Evolutionary conservation across 140 eudicot species (phyloP).

Genomic region (Flaveria floridana): DNA sequence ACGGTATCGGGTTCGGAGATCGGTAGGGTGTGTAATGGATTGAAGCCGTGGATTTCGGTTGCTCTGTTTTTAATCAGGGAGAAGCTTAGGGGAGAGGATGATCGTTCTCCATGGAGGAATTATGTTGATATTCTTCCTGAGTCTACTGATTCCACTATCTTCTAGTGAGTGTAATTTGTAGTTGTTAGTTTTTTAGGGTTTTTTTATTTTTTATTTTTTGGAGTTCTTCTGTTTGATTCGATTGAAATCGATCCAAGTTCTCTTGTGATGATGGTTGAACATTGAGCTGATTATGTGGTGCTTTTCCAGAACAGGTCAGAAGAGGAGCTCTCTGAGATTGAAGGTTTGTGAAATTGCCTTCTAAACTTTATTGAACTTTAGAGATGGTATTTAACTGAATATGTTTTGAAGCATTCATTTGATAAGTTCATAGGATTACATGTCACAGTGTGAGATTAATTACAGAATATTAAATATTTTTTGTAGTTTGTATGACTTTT

Average conservation of each 20-base stretch:
- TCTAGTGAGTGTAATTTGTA: conserved; percentile 62
- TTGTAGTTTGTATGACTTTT: too few relatives aligned
- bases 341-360: conserved; percentile 49
- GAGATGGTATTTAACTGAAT: neutral
- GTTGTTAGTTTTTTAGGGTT: too few relatives aligned
- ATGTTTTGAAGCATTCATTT: neutral
- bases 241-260: too few relatives aligned
- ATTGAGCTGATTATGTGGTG: conserved; percentile 36
- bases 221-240: neutral
- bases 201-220: too few relatives aligned
- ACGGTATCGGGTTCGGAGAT: conserved; percentile 73
- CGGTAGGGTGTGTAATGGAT: conserved; percentile 73
- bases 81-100: conserved; percentile 42
- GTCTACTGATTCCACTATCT: conserved; percentile 76
- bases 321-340: conserved; percentile 90
- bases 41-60: conserved; percentile 91
- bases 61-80: conserved; percentile 81
- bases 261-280: neutral
- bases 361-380: neutral
- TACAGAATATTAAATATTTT: too few relatives aligned
- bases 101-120: conserved; percentile 56
- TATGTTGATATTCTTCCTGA: conserved; percentile 78
- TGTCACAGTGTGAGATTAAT: neutral
- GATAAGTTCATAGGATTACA: conserved; percentile 9
- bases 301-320: conserved; percentile 95